Conservation (phyloP, 176 grass and related monocot genomes). For the Ampelocalamus luodianensis region DNA sequence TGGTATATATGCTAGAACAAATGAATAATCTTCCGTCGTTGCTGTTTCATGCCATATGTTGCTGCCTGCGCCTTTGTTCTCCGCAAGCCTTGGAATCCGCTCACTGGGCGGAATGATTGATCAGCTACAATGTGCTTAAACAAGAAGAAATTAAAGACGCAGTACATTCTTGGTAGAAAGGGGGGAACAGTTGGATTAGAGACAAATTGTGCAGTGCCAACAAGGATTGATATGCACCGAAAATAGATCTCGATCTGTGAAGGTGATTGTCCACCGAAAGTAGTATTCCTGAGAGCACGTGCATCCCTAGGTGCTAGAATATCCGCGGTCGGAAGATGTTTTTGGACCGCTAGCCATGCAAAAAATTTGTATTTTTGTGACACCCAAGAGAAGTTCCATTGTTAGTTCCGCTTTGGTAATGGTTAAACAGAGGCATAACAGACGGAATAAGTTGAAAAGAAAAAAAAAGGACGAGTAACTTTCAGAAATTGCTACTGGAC, state of each 20-base stretch:
- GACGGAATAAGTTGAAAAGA: constrained; percentile 12
- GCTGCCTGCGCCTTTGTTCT: constrained; percentile 27
- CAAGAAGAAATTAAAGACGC: neutral
- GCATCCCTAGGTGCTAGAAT: too few relatives aligned
- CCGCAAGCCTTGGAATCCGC: neutral
- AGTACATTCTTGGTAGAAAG: constrained; percentile 23
- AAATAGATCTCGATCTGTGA: neutral
- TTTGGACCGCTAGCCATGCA: too few relatives aligned
- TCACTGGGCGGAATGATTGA: neutral
- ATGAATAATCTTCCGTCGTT: neutral
- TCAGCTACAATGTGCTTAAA: neutral
- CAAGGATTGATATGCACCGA: neutral
- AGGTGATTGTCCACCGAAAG: constrained; percentile 48
- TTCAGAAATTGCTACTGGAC: neutral
- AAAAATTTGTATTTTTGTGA: too few relatives aligned
- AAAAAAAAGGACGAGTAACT: neutral
- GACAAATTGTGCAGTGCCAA: neutral
- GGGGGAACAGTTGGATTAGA: neutral
- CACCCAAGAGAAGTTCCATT: neutral
- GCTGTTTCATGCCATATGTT: neutral
- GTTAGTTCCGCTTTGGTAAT: neutral
- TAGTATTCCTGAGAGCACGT: too few relatives aligned
- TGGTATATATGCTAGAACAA: neutral
- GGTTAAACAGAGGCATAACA: neutral
- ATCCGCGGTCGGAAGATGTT: too few relatives aligned